A percentile compares a stretch with the other conserved stretches of the same genome.
Evolutionary conservation across 2,329 filamentous ascomycete species (phyloP).

Genomic region (Xylariaceae sp.): DNA sequence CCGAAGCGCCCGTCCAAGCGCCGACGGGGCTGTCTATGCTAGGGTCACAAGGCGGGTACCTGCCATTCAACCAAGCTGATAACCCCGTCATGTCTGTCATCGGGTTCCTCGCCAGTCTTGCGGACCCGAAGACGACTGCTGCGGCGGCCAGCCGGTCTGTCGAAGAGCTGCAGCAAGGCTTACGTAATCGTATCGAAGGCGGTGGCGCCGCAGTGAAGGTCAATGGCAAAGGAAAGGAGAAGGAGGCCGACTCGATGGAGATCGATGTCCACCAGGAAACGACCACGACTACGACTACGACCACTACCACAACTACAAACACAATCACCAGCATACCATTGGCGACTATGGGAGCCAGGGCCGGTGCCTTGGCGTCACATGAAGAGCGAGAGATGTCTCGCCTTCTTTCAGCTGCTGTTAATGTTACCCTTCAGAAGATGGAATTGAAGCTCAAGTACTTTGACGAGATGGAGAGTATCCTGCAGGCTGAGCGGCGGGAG

Average conservation of each 20-base stretch:
- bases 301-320: slow-evolving; percentile 43
- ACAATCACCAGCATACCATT: slow-evolving; percentile 73
- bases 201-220: slow-evolving; percentile 41
- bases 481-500: slow-evolving; percentile 88
- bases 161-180: slow-evolving; percentile 73
- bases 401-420: slow-evolving; percentile 85
- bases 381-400: slow-evolving; percentile 96
- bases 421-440: slow-evolving; percentile 90
- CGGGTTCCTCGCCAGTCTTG: slow-evolving; percentile 84
- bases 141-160: slow-evolving; percentile 85
- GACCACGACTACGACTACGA: slow-evolving; percentile 38
- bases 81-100: slow-evolving; percentile 97
- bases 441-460: slow-evolving; percentile 96
- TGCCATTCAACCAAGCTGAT: slow-evolving; percentile 87
- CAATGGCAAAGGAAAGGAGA: slow-evolving; percentile 55
- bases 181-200: slow-evolving; percentile 71
- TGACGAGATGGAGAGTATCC: slow-evolving; percentile 86
- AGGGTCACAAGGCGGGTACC: slow-evolving; percentile 67
- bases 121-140: slow-evolving; percentile 83
- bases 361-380: slow-evolving; percentile 84
- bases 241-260: slow-evolving; percentile 57
- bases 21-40: slow-evolving; percentile 59
- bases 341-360: slow-evolving; percentile 77
- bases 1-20: slow-evolving; percentile 53
- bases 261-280: slow-evolving; percentile 52